Evolutionary conservation across 257 asterid species (phyloP), one percentile per base, ranked within the genome.

Genomic region (Apocynum venetum): DNA sequence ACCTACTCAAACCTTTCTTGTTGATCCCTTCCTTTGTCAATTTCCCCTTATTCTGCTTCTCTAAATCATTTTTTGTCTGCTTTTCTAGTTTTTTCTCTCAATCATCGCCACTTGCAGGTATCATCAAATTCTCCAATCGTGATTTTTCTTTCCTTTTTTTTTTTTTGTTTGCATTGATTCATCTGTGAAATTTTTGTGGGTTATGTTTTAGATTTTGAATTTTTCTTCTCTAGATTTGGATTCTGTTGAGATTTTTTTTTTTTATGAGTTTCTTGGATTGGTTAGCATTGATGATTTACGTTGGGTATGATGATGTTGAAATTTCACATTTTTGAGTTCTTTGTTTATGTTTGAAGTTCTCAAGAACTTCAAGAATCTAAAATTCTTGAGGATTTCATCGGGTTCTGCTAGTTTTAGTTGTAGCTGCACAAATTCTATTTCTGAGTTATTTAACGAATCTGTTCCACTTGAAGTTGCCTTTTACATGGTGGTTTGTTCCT

Each of bases 31-130:
- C 47, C 76, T 69, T 76, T 70, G 38, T 67, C 64, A 31, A 36
- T 53, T 51, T 53, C 47, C 15, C 12, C 11, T 72, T 5, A 46
- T 57, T 61, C 71, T 72, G 47, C 63, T 70, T 15, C 31, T 41
- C 20, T 4, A 25, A 11, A 40, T 61, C 47, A 13, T 36, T 35
- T 67, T 41, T 44, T 17, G 4, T 59, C 14, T 47, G 4, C 6
- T 69, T 17, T 11, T 40, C 25, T 19, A 2, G 9, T 10, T 19
- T 59, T 57, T 67, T n/a, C 51, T 75, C 15, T 73, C 48, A 5
- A 53, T 46, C 36, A 67, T 12, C 48, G 4, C 19, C 57, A 1
- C 40, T 69, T 48, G 38, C 4, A 84, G 88, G 85, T 84, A 81
- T 35, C 48, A 51, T 69, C 46, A 25, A 48, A 51, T 70, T 46